phyloP scores from a whole-genome alignment of 257 asterid species.

The Cordia subcordata region DNA sequence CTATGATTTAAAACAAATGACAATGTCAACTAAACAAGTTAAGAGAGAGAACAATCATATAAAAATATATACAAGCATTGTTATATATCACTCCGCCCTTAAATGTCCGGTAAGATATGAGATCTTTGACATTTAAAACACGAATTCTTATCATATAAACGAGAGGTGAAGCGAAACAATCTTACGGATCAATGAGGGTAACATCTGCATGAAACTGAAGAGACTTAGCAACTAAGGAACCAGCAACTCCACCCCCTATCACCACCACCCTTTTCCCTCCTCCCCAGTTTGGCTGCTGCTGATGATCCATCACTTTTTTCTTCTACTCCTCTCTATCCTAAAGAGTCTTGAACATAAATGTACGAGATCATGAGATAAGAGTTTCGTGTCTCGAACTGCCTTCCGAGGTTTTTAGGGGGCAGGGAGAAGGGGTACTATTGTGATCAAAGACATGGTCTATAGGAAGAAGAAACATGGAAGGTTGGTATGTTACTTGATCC shows the following conservation, averaged over 20 bases:
- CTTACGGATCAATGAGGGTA: constrained; percentile 80
- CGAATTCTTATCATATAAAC: no score
- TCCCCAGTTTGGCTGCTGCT: not conserved
- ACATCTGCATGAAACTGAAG: constrained; percentile 79
- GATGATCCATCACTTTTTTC: not conserved
- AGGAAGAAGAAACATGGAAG: not conserved
- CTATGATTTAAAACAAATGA: no score
- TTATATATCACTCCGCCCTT: no score
- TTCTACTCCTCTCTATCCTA: not conserved
- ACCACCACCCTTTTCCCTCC: constrained; percentile 84
- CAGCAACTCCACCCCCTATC: constrained; percentile 88
- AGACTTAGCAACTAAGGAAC: constrained; percentile 69
- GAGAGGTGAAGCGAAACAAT: no score
- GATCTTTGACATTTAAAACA: no score
- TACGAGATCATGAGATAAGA: no score
- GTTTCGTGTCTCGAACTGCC: not conserved
- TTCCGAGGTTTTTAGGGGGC: not conserved
- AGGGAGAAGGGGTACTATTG: not conserved
- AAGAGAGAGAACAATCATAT: not conserved
- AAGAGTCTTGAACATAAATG: no score
- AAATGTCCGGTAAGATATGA: no score
- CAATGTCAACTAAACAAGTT: no score
- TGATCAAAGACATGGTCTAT: constrained; percentile 4
- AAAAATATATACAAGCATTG: no score
- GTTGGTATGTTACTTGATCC: constrained; percentile 16